Conservation (phyloP, 208 protist species). For the Trypanosomatidae sp. region DNA sequence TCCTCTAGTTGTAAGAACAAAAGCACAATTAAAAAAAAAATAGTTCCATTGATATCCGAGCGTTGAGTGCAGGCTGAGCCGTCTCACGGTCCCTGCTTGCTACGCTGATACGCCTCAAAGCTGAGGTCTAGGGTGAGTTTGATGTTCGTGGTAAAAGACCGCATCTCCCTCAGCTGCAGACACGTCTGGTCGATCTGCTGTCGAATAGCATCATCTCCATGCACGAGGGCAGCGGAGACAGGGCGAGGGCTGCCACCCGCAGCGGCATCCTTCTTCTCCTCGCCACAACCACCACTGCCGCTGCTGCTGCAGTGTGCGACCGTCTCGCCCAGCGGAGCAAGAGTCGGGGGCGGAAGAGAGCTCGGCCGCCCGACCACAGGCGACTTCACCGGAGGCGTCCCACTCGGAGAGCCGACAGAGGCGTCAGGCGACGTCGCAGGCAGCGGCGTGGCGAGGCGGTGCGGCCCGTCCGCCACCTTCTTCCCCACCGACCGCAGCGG, state of each 20-base stretch:
- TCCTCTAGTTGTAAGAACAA: too few species aligned
- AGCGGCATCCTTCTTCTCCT: too few species aligned
- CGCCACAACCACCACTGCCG: not conserved
- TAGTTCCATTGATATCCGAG: too few species aligned
- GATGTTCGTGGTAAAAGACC: slow-evolving; percentile 33
- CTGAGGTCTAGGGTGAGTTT: slow-evolving; percentile 62
- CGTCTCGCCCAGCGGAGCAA: too few species aligned
- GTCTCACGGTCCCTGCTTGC: slow-evolving; percentile 19
- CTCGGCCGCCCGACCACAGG: too few species aligned
- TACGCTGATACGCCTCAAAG: slow-evolving; percentile 58
- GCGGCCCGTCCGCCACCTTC: not conserved
- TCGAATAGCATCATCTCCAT: slow-evolving; percentile 25
- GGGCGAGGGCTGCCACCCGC: not conserved
- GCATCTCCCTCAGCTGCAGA: slow-evolving; percentile 35
- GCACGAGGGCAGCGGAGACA: not conserved
- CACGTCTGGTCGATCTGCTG: slow-evolving; percentile 41
- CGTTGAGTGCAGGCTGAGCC: not conserved
- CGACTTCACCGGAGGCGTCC: too few species aligned
- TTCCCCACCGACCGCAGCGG: not conserved
- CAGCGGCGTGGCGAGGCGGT: too few species aligned
- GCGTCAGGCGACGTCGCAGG: too few species aligned
- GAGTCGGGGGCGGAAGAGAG: too few species aligned
- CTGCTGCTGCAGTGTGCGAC: too few species aligned
- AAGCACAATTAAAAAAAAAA: too few species aligned
- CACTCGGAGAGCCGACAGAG: too few species aligned